phyloP scores from a whole-genome alignment of 495 filamentous ascomycete species.

The Neurospora terricola region DNA sequence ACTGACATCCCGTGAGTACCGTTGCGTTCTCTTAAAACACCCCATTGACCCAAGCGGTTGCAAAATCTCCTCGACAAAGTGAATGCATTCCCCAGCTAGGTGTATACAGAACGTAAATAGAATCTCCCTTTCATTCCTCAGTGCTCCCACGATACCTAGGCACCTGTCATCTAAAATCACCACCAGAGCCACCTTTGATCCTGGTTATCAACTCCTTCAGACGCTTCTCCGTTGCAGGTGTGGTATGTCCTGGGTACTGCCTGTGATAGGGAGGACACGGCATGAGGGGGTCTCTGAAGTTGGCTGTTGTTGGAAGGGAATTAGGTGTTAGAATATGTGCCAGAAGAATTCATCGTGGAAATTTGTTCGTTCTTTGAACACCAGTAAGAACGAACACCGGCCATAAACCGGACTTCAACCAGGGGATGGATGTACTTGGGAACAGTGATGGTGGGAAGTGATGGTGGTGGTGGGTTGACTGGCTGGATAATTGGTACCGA shows the following conservation, averaged over 20 bases:
- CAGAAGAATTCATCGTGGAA: neutral
- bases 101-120: neutral
- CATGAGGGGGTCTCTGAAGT: slow-evolving; percentile 32
- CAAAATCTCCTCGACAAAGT: neutral
- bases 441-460: neutral
- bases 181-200: slow-evolving; percentile 10
- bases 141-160: neutral
- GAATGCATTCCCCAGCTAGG: neutral
- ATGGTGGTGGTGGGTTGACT: neutral
- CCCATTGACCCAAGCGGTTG: neutral
- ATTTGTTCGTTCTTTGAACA: neutral
- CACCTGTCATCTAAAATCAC: neutral
- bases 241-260: slow-evolving; percentile 25
- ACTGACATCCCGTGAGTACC: neutral
- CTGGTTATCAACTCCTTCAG: slow-evolving; percentile 23
- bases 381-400: neutral
- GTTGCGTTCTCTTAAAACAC: neutral
- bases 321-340: neutral
- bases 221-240: slow-evolving; percentile 22
- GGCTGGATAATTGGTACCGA: neutral
- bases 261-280: slow-evolving; percentile 20
- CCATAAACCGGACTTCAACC: neutral
- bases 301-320: slow-evolving; percentile 12
- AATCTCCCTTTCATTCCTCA: neutral
- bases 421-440: neutral